Conservation (phyloP, 768 basidiomycete genomes). For the Sutorius australiensis region DNA sequence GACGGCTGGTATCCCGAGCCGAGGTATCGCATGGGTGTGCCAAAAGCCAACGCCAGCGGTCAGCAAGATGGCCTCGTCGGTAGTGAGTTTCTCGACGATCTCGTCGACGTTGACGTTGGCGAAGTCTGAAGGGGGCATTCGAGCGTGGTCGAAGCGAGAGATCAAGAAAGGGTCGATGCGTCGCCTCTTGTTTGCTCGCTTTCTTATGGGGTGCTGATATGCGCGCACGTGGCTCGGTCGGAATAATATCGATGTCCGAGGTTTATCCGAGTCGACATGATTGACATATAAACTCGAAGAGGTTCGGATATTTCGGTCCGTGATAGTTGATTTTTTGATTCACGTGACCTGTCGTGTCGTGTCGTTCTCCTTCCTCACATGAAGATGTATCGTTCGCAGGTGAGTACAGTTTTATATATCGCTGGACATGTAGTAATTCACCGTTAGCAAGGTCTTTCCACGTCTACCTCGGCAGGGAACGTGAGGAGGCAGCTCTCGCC, state of each 20-base stretch:
- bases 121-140: slow-evolving; percentile 69
- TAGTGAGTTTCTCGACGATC: slow-evolving; percentile 62
- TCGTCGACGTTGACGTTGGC: slow-evolving; percentile 58
- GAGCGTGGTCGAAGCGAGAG: slow-evolving; percentile 5
- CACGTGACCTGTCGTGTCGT: slow-evolving; percentile 24
- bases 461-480: slow-evolving; percentile 19
- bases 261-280: slow-evolving; percentile 7
- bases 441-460: slow-evolving; percentile 9
- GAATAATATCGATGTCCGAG: slow-evolving; percentile 6
- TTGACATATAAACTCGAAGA: no score
- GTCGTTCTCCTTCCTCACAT: no score
- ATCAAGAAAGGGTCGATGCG: neutral
- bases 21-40: slow-evolving; percentile 64
- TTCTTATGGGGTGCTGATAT: slow-evolving; percentile 5
- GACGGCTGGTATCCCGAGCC: slow-evolving; percentile 67
- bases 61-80: slow-evolving; percentile 69
- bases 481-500: slow-evolving; percentile 21
- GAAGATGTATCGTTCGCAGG: slow-evolving; percentile 19
- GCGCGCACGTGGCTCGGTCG: slow-evolving; percentile 17
- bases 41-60: slow-evolving; percentile 76
- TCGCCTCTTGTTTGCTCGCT: neutral
- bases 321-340: slow-evolving; percentile 23
- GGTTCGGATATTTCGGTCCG: no score
- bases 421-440: neutral
- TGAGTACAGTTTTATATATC: neutral